Conservation (phyloP, 805 yeast genomes). For the Pichia occidentalis region DNA sequence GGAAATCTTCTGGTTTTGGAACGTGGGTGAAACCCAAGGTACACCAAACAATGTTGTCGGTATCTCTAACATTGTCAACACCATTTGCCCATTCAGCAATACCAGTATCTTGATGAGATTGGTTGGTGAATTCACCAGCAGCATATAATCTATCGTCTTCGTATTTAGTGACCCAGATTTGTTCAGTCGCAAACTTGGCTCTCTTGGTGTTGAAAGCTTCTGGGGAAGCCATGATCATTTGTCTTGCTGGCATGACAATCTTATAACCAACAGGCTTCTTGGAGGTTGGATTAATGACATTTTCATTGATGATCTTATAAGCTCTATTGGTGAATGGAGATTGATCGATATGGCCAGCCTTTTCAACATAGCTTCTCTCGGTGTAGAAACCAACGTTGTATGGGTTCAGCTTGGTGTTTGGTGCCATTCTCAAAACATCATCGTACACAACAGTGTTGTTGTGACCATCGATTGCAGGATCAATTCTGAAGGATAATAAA, state of each 20-base stretch:
- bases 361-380: slow-evolving; percentile 58
- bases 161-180: slow-evolving; percentile 77
- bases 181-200: slow-evolving; percentile 71
- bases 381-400: slow-evolving; percentile 64
- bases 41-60: slow-evolving; percentile 74
- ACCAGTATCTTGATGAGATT: slow-evolving; percentile 66
- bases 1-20: slow-evolving; percentile 82
- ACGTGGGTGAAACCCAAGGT: slow-evolving; percentile 77
- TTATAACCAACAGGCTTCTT: slow-evolving; percentile 73
- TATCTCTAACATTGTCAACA: slow-evolving; percentile 60
- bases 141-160: slow-evolving; percentile 66
- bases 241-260: slow-evolving; percentile 66
- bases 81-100: slow-evolving; percentile 66
- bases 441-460: slow-evolving; percentile 66
- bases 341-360: slow-evolving; percentile 66
- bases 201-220: slow-evolving; percentile 61
- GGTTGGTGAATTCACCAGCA: slow-evolving; percentile 84
- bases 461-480: slow-evolving; percentile 78
- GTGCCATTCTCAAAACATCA: slow-evolving; percentile 58
- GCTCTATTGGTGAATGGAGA: slow-evolving; percentile 71
- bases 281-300: slow-evolving; percentile 60
- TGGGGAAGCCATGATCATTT: slow-evolving; percentile 62
- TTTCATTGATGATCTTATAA: slow-evolving; percentile 69
- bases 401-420: slow-evolving; percentile 49
- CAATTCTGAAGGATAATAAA: slow-evolving; percentile 70